Evolutionary conservation across 768 basidiomycete genomes (phyloP), one percentile per base, ranked within the genome.

Genomic region (Tubosaeta sp.): DNA sequence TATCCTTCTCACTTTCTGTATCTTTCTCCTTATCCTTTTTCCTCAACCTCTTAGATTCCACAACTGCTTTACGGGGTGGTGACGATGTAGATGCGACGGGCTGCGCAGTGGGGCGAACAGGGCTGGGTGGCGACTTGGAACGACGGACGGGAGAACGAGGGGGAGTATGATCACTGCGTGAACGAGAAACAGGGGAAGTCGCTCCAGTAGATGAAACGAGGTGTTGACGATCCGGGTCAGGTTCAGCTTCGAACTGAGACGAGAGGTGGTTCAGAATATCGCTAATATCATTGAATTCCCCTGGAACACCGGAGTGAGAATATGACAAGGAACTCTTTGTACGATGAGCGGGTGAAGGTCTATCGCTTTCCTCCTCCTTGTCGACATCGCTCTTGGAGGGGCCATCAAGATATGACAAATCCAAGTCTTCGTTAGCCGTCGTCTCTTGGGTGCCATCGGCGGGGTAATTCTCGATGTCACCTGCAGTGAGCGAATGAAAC

Each of bases 191-290:
- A 8, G 69, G 67, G 17, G 67, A 70, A 6, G 67, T 50, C 34
- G 61, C 50, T 43, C 63, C 65, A 3, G 43, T 42, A 43, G 63
- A 65, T 29, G 76, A 73, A 29, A 75, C 71, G 13, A 76, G 72
- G 7, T 75, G 65, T 32, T 70, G 76, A 55, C 52, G 64, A 50
- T 70, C 72, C 10, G 64, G 74, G 72, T 75, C 73, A 5, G 79
- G 66, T 50, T 79, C 77, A 19, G 80, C 73, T 55, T 84, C 86
- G 52, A 91, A 86, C 54, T 84, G 83, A 5, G 81, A 75, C 25
- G 84, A 82, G 34, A 88, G 78, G 59, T 89, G 87, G 62, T 78
- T 84, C 51, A 91, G 69, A 50, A 90, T 89, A 61, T 90, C 88
- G 63, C 78, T 83, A 53, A 91, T 81, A 60, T 90, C 87, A 41